Evolutionary conservation across 2,329 filamentous ascomycete genomes (phyloP).

Genomic region (Fulvia fulva): DNA sequence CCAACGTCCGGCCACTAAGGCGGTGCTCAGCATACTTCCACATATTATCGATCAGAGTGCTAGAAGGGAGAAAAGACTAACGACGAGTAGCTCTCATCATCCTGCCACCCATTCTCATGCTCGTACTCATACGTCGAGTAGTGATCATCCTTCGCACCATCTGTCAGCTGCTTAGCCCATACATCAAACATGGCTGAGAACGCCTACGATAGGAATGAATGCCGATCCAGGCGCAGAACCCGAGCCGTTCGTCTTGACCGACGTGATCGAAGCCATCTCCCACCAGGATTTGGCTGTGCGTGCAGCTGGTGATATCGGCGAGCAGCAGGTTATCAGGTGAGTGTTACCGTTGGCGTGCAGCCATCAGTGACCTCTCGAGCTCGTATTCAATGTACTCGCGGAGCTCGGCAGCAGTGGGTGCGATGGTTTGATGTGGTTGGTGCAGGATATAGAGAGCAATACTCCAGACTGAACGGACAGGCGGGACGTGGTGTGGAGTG

Average conservation of each 20-base stretch:
- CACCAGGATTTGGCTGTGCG: not conserved
- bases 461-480: not conserved
- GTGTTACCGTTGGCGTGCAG: slow-evolving; percentile 3
- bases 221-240: slow-evolving; percentile 10
- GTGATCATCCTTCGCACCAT: slow-evolving; percentile 17
- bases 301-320: not conserved
- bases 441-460: not conserved
- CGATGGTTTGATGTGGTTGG: not conserved
- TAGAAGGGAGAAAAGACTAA: slow-evolving; percentile 6
- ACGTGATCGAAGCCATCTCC: not conserved
- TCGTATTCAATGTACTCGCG: not conserved
- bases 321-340: not conserved
- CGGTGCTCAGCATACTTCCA: slow-evolving; percentile 13
- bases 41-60: not conserved
- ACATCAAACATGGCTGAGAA: slow-evolving; percentile 19
- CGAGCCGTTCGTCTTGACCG: not conserved
- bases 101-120: slow-evolving; percentile 8
- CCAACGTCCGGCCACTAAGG: slow-evolving; percentile 35
- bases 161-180: slow-evolving; percentile 2
- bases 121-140: slow-evolving; percentile 16
- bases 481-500: not conserved
- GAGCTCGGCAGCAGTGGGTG: not conserved
- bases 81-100: slow-evolving; percentile 19
- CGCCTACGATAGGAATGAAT: slow-evolving; percentile 20
- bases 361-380: not conserved